Conservation (phyloP, 306 rosid species). For the Inga laurina region DNA sequence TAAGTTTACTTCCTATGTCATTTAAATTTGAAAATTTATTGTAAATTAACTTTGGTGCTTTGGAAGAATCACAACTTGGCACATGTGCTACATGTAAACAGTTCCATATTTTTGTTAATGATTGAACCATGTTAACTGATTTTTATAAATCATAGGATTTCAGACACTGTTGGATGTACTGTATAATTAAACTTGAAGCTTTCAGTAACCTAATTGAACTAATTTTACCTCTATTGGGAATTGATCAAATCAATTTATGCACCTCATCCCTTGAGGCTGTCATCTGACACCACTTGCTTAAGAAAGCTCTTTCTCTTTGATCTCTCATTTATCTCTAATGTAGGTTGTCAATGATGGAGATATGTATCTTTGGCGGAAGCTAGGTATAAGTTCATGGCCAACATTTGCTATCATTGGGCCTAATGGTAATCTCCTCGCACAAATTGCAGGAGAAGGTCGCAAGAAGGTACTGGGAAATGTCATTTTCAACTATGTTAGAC, state of each 20-base stretch:
- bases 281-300: neutral
- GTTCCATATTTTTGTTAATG: neutral
- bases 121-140: neutral
- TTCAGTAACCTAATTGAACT: neutral
- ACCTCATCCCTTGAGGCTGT: neutral
- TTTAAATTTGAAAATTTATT: neutral
- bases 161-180: neutral
- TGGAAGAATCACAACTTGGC: neutral
- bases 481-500: neutral
- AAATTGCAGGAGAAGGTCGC: constrained; percentile 90
- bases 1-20: neutral
- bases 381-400: constrained; percentile 97
- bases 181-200: neutral
- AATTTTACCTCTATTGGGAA: neutral
- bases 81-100: neutral
- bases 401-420: constrained; percentile 91
- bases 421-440: constrained; percentile 85
- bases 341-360: constrained; percentile 98
- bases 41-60: neutral
- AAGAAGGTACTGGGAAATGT: constrained; percentile 63
- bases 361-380: constrained; percentile 88
- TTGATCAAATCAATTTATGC: neutral
- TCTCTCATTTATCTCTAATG: constrained; percentile 29
- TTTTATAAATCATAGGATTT: neutral
- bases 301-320: constrained; percentile 3